Base-by-base conservation (phyloP, 2,329 filamentous ascomycete species). In the Colletotrichum chrysophilum region DNA sequence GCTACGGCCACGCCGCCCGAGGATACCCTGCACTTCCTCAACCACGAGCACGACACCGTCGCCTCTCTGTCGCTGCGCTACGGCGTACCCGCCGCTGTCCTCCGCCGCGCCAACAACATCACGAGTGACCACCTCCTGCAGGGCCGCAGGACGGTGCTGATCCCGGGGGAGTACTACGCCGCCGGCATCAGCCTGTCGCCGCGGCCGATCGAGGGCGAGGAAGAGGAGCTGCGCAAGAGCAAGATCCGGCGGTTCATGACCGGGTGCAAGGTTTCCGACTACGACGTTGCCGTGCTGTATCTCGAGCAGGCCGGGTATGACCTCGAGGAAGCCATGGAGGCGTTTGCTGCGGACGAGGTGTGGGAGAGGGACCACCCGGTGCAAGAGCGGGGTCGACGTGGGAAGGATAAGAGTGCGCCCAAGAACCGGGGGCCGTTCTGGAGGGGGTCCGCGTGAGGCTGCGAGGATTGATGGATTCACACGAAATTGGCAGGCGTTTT, bases 221-320 rank as follows among this genome's bases (percentile, higher is more conserved):
- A 94, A 61, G 94, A 95, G 80, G 93, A 94, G 84, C 86, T 90
- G 66, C 89, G 92, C 77, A 96, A 95, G 84, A 88, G 86, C 21
- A 93, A 93, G 81, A 89, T 96, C 38, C 88, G 95, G 56, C 90
- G 93, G 76, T 96, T 93, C 88, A 96, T 96, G 94, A 92, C 95
- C 3, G 88, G 89, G 2, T 95, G 93, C 85, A 96, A 96, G 82
- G 93, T 95, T 32, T 87, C 91, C 28, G 93, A 96, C 87, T 96
- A 93, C 85, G 93, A 95, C 81, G 87, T 95, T 66, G 95, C 95
- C 2, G 82, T 94, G 32, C 82, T 96, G 24, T 97, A 97, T 82
- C 88, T 97, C 58, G 90, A 95, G 80, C 93, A 95, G 82, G 86
- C 88, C 26, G 88, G 88, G 9, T 95, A 94, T 82, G 89, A 95